These are phyloP conservation scores for Hymenoscyphus scutula DNA, from an alignment of 2,329 filamentous ascomycete genomes.

Conservation along the genomic window DNA sequence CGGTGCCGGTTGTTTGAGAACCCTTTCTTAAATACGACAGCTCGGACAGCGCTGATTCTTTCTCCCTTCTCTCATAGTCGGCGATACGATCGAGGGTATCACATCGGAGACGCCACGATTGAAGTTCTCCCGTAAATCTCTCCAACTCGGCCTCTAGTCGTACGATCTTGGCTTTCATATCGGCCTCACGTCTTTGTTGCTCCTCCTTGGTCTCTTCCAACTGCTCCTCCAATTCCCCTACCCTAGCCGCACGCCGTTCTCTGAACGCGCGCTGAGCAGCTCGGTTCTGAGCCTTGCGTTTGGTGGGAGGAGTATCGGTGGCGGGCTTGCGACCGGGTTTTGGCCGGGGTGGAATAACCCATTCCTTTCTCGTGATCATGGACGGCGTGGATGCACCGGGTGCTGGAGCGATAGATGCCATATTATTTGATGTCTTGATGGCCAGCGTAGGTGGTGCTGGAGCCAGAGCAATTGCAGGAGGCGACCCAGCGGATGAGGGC, in stretches of 20 bases:
- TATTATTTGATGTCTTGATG: constrained; percentile 33
- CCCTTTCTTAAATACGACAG: constrained; percentile 38
- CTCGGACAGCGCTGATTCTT: constrained; percentile 43
- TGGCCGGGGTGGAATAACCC: constrained; percentile 78
- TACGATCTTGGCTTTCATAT: constrained; percentile 53
- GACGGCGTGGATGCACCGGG: constrained; percentile 40
- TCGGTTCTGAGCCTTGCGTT: constrained; percentile 91
- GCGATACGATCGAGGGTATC: constrained; percentile 36
- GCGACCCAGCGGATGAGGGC: constrained; percentile 40
- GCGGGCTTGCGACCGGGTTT: constrained; percentile 93
- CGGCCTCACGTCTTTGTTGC: constrained; percentile 56
- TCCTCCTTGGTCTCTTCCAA: constrained; percentile 59
- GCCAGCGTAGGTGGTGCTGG: constrained; percentile 38
- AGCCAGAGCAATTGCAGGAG: constrained; percentile 35
- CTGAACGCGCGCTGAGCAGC: constrained; percentile 89
- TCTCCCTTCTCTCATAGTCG: constrained; percentile 40
- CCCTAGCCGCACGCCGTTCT: constrained; percentile 79
- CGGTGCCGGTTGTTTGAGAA: constrained; percentile 34
- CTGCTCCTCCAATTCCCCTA: constrained; percentile 71
- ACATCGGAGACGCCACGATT: constrained; percentile 36
- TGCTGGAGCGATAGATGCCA: constrained; percentile 26
- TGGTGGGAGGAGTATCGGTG: constrained; percentile 87
- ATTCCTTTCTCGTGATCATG: constrained; percentile 76
- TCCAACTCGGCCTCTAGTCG: constrained; percentile 65
- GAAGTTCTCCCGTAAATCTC: constrained; percentile 48